Base-by-base conservation (phyloP, 768 basidiomycete genomes). In the Boletus rex-veris region DNA sequence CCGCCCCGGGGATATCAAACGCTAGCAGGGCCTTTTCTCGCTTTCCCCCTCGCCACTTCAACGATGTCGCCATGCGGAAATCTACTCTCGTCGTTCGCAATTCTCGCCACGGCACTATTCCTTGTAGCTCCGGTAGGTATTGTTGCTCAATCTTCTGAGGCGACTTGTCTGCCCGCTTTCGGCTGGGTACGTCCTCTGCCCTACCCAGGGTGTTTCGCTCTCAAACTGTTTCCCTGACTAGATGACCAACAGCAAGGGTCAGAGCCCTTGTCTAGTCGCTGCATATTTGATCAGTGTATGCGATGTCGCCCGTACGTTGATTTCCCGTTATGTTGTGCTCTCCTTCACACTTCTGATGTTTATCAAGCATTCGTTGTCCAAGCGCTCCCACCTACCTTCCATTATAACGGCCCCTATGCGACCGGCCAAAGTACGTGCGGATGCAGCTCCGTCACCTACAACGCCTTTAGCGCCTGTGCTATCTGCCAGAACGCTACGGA, bases 381-480 rank as follows among this genome's bases (percentile, higher is more conserved):
- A 12, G 1, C 33, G 33, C 12, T 35, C 33, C 33, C 10, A 14
- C 11, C 33, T 14, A 14, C 11, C 12, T 35, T 1, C 14, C 33
- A 35, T 5, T 35, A 35, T 6, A 14, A 1, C 33, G 33, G 33
- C 33, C 33, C 33, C 0, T 69, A 65, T 54, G 45, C 16, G 11
- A 24, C 45, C 37, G 37, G 64, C 26, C 15, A 52, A 50, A 66
- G 71, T 43, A 36, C 61, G 6, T 84, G 84, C 57, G 73, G 77
- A 59, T 85, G 84, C 59, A 84, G 73, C 61, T 76, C 80, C 7
- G 77, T 83, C 24, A 74, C 75, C 1, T 85, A 84, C 59, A 78
- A 75, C 14, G 55, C 81, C 24, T 70, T 84, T 56, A 79, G 76
- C 53, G 83, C 83, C 15, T 85, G 83, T 64, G 80, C 74, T 16